A percentile compares a stretch with the other conserved stretches of the same genome.
Evolutionary conservation across 1,284 basidiomycete genomes (phyloP).

Genomic region (Apiotrichum domesticum): DNA sequence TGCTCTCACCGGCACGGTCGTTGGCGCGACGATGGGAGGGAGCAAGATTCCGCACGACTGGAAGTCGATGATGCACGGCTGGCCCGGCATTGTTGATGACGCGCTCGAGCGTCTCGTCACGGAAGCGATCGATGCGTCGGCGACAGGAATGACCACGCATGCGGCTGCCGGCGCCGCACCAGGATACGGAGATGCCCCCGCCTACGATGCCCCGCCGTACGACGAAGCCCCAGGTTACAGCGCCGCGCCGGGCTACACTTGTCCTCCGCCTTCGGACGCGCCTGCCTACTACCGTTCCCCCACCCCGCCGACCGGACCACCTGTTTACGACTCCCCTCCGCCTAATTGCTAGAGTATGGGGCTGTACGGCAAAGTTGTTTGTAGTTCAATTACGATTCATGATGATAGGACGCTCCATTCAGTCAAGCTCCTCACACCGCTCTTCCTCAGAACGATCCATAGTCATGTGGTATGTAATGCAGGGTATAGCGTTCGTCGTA

Average conservation of each 20-base stretch:
- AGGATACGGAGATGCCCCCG: background rate
- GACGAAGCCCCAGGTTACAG: background rate
- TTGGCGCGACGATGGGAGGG: background rate
- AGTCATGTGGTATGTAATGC: conserved; percentile 8
- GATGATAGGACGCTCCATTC: too few species aligned
- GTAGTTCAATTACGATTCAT: too few species aligned
- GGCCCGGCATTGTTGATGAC: background rate
- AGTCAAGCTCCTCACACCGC: background rate
- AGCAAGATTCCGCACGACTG: background rate
- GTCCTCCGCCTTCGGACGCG: background rate
- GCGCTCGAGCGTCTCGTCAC: background rate
- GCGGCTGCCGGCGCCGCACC: background rate
- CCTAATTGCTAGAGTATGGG: too few species aligned
- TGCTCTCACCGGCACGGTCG: background rate
- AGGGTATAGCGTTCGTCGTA: conserved; percentile 5
- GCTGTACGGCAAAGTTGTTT: too few species aligned
- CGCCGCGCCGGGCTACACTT: background rate
- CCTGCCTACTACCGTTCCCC: background rate
- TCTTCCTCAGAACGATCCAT: background rate
- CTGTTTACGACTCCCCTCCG: background rate
- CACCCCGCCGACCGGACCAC: too few species aligned
- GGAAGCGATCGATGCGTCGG: background rate
- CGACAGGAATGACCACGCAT: background rate
- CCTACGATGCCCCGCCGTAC: background rate
- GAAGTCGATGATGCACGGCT: background rate